Evolutionary conservation across 2,329 filamentous ascomycete species (phyloP), one percentile per base, ranked within the genome.

Genomic region (Penicillium sp.): DNA sequence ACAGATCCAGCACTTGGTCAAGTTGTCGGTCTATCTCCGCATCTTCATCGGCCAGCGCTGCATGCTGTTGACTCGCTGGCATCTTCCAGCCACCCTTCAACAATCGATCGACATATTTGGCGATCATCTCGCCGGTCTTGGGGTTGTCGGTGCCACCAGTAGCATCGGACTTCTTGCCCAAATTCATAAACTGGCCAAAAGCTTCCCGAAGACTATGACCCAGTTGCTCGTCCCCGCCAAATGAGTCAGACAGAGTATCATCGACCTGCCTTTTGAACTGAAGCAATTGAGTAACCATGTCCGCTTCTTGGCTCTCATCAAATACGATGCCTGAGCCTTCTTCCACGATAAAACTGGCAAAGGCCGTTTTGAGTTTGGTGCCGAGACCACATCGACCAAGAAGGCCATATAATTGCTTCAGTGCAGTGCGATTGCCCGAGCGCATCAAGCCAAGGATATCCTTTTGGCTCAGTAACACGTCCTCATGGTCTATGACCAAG

Each of bases 111-210:
- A 98, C 86, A 57, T 97, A 90, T 67, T 96, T 97, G 19, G 93
- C 94, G 54, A 96, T 94, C 90, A 97, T 95, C 71, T 98, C 93
- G 34, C 91, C 93, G 10, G 94, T 88, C 73, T 94, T 97, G 13
- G 89, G 88, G 40, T 90, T 94, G 40, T 89, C 84, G 0, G 86
- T 87, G 36, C 81, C 80, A 79, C 86, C 91, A 4, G 80, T 83
- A 4, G 81, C 74, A 6, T 79, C 76, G 1, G 79, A 81, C 58
- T 83, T 86, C 59, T 84, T 84, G 3, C 76, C 79, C 63, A 93
- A 87, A 64, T 98, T 98, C 75, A 98, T 95, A 56, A 97, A 96
- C 1, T 74, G 77, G 37, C 86, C 83, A 59, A 98, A 97, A 0
- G 87, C 79, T 56, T 96, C 88, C 40, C 93, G 80, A 51, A 98